Conservation (phyloP, 2,329 filamentous ascomycete genomes). For the Colletotrichum eremochloae region DNA sequence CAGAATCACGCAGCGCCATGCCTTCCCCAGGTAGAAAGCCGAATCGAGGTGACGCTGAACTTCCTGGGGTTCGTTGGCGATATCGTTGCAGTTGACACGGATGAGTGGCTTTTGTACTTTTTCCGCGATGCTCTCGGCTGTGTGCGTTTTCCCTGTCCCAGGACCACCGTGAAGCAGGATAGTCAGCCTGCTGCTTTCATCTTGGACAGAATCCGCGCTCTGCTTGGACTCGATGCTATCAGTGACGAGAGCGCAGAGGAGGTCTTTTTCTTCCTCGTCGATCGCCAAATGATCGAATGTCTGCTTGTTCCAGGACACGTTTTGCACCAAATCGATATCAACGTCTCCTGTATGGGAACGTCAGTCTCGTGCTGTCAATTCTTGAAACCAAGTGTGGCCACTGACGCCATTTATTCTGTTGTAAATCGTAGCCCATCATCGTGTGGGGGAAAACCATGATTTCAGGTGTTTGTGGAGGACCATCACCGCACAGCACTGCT, state of each 20-base stretch:
- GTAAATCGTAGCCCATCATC: neutral
- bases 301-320: conserved; percentile 33
- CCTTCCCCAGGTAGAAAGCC: conserved; percentile 45
- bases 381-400: no score
- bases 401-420: neutral
- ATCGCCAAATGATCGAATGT: conserved; percentile 43
- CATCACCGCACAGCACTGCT: neutral
- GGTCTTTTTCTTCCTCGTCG: conserved; percentile 44
- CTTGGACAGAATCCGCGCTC: conserved; percentile 47
- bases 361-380: neutral
- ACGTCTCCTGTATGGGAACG: neutral
- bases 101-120: no score
- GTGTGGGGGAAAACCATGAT: neutral
- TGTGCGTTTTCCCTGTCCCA: no score
- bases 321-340: neutral
- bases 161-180: no score
- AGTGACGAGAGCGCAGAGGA: conserved; percentile 48
- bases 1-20: conserved; percentile 49
- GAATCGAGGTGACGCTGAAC: no score
- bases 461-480: neutral
- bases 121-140: no score
- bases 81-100: no score
- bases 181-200: no score
- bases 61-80: no score
- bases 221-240: conserved; percentile 41